Conservation (phyloP, 306 rosid species). For the Herpetospermum pedunculosum region DNA sequence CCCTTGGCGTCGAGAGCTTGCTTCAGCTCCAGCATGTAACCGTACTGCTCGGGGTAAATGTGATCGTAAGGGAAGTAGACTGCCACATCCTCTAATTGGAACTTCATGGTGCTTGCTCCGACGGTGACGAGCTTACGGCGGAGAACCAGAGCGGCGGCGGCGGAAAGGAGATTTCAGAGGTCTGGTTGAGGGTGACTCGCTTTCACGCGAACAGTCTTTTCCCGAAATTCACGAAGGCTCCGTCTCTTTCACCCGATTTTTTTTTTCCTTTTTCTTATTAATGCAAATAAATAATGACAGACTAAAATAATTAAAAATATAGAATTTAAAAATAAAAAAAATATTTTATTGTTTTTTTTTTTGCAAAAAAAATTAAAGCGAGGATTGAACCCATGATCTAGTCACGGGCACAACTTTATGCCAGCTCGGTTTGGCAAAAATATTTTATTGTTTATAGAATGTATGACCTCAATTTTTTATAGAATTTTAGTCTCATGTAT, state of each 20-base stretch:
- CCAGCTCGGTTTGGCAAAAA: too few species aligned
- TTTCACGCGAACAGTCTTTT: background rate
- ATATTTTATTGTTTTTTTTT: too few species aligned
- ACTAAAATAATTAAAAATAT: too few species aligned
- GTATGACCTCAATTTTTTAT: too few species aligned
- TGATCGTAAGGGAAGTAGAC: conserved; percentile 84
- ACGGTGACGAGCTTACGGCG: background rate
- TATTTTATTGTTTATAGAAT: too few species aligned
- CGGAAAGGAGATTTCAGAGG: background rate
- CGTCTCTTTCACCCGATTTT: background rate
- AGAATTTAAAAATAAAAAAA: too few species aligned
- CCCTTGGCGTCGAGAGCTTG: conserved; percentile 85
- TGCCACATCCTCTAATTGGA: conserved; percentile 61
- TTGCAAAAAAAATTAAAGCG: too few species aligned
- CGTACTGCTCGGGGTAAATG: conserved; percentile 85
- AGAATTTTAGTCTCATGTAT: too few species aligned
- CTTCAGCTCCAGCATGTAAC: conserved; percentile 79
- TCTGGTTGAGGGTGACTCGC: background rate
- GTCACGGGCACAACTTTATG: too few species aligned
- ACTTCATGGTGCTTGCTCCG: conserved; percentile 43
- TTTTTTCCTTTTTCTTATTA: too few species aligned
- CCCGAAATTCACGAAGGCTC: background rate
- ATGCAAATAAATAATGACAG: too few species aligned
- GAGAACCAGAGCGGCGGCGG: background rate
- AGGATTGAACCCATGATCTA: too few species aligned